A percentile compares a stretch with the other conserved stretches of the same genome.
These are phyloP conservation scores for Candida glucosophila DNA, from an alignment of 1,139 yeast genomes.

Conservation along the genomic window DNA sequence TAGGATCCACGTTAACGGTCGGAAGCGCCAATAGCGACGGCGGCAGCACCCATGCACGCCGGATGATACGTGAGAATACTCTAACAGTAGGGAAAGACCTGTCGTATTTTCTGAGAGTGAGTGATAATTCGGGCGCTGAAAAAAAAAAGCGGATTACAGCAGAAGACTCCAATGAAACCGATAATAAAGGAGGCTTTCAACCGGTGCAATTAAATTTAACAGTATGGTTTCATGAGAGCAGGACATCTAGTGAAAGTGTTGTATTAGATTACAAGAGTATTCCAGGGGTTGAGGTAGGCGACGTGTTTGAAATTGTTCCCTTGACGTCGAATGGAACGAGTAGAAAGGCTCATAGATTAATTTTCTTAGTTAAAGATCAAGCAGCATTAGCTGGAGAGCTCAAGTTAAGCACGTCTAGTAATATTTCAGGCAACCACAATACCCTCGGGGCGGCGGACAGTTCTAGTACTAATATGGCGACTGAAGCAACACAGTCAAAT, in stretches of 20 bases:
- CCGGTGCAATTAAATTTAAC: conserved; percentile 31
- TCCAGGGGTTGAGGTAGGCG: conserved; percentile 58
- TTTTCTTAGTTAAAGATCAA: conserved; percentile 15
- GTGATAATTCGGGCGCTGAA: background rate
- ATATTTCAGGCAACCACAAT: conserved; percentile 1
- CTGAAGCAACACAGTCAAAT: background rate
- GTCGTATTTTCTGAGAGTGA: too few relatives aligned
- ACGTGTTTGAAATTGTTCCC: conserved; percentile 57
- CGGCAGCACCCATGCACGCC: too few relatives aligned
- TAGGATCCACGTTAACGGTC: too few relatives aligned
- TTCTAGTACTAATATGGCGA: background rate
- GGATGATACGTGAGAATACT: too few relatives aligned
- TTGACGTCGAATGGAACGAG: conserved; percentile 8
- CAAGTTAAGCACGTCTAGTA: background rate
- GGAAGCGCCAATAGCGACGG: too few relatives aligned
- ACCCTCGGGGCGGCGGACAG: background rate
- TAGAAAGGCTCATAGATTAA: conserved; percentile 14
- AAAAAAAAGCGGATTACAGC: background rate
- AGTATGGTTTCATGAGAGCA: conserved; percentile 68
- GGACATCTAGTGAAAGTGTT: conserved; percentile 52
- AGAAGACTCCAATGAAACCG: background rate
- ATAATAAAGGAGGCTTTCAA: conserved; percentile 1
- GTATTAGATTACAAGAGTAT: conserved; percentile 50
- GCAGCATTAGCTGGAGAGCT: conserved; percentile 1
- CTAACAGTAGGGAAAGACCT: too few relatives aligned